These are phyloP conservation scores for Dioszegia hungarica DNA, from an alignment of 768 basidiomycete genomes.

Conservation along the genomic window DNA sequence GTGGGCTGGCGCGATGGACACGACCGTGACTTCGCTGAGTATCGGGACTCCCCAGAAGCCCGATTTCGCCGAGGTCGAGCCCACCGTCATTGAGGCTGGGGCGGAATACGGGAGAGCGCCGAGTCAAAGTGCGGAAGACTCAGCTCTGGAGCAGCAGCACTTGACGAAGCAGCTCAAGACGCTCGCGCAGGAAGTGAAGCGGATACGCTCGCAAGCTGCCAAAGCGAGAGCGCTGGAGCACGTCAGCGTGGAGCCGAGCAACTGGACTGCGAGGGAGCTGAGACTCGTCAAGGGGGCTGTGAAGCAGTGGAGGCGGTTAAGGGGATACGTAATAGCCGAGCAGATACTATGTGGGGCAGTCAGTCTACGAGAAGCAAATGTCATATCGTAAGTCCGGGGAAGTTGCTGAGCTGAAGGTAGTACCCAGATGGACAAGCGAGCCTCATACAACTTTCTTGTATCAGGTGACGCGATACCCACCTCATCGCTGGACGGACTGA, in stretches of 20 bases:
- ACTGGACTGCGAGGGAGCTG: conserved; percentile 76
- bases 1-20: conserved; percentile 23
- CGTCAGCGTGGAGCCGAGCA: conserved; percentile 67
- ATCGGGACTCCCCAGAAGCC: conserved; percentile 21
- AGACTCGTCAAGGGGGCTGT: conserved; percentile 75
- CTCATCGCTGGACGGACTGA: conserved; percentile 79
- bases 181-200: conserved; percentile 75
- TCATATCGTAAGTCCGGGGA: conserved; percentile 54
- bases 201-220: conserved; percentile 56
- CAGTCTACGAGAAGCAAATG: conserved; percentile 85
- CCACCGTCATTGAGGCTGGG: conserved; percentile 12
- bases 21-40: conserved; percentile 23
- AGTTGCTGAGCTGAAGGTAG: conserved; percentile 51
- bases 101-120: background rate
- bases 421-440: conserved; percentile 78
- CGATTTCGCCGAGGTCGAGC: conserved; percentile 4
- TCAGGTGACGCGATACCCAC: conserved; percentile 75
- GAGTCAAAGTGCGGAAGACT: conserved; percentile 13
- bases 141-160: conserved; percentile 54
- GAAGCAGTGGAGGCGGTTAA: conserved; percentile 76
- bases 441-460: conserved; percentile 87
- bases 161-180: conserved; percentile 82
- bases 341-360: conserved; percentile 76
- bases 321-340: conserved; percentile 90
- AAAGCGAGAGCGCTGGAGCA: conserved; percentile 53